Evolutionary conservation across 2,329 filamentous ascomycete genomes (phyloP).

Genomic region (Botrytis cinerea): DNA sequence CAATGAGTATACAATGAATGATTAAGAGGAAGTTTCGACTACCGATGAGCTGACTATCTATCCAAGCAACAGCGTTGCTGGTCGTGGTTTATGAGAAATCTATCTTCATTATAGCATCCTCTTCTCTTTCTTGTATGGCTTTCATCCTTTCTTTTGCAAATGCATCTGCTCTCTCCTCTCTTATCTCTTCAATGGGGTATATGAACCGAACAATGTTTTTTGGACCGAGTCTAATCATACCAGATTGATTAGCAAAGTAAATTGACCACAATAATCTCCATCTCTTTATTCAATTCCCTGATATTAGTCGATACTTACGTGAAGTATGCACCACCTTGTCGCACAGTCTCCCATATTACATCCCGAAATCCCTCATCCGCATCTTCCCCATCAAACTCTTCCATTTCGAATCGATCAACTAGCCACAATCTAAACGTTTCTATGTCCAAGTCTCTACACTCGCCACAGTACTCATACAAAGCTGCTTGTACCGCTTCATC

Average conservation of each 20-base stretch:
- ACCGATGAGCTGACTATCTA: too few relatives aligned
- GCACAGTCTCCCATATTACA: not conserved
- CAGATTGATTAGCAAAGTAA: not conserved
- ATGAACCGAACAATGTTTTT: not conserved
- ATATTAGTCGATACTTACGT: not conserved
- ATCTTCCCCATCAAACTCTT: conserved; percentile 5
- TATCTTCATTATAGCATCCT: not conserved
- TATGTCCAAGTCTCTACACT: conserved; percentile 10
- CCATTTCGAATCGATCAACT: not conserved
- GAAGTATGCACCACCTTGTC: conserved; percentile 3
- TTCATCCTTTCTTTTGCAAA: conserved; percentile 12
- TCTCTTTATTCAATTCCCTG: not conserved
- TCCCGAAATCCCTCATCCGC: not conserved
- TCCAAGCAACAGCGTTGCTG: too few relatives aligned
- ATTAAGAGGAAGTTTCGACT: too few relatives aligned
- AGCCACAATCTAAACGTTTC: conserved; percentile 7
- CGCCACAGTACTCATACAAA: not conserved
- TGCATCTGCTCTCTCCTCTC: not conserved
- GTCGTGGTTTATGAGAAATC: not conserved
- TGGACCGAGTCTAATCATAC: not conserved
- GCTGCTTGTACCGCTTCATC: not conserved
- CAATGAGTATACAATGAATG: too few relatives aligned
- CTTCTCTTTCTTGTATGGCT: not conserved
- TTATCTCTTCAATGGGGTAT: conserved; percentile 4
- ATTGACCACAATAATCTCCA: not conserved